Conservation (phyloP, 805 yeast species). For the Nakazawaea pomicola region DNA sequence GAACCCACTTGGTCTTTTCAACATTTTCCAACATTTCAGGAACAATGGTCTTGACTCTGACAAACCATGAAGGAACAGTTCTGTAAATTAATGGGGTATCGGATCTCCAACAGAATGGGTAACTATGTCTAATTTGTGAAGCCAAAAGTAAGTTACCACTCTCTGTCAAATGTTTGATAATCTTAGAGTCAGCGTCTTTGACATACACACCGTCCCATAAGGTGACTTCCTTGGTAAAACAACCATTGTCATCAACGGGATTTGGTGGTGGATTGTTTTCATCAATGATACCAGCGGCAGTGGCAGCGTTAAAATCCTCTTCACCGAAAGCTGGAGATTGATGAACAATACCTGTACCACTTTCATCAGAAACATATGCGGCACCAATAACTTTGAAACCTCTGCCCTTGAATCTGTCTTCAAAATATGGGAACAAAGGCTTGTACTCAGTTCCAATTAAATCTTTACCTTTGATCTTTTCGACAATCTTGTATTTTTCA, state of each 20-base stretch:
- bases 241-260: slow-evolving; percentile 93
- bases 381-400: slow-evolving; percentile 83
- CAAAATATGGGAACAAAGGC: slow-evolving; percentile 81
- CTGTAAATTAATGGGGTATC: slow-evolving; percentile 96
- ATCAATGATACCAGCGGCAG: slow-evolving; percentile 66
- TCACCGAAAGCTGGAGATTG: slow-evolving; percentile 99
- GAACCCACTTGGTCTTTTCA: slow-evolving; percentile 92
- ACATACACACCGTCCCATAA: slow-evolving; percentile 82
- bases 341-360: slow-evolving; percentile 99
- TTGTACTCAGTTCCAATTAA: slow-evolving; percentile 74
- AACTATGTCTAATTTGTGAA: slow-evolving; percentile 88
- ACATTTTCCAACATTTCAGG: slow-evolving; percentile 88
- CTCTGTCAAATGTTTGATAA: slow-evolving; percentile 79
- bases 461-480: slow-evolving; percentile 72
- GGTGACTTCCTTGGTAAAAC: slow-evolving; percentile 68
- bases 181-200: slow-evolving; percentile 91
- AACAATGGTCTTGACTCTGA: slow-evolving; percentile 78
- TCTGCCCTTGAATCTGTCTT: slow-evolving; percentile 64
- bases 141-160: slow-evolving; percentile 69
- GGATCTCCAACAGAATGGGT: slow-evolving; percentile 99
- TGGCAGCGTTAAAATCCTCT: slow-evolving; percentile 86
- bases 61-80: slow-evolving; percentile 98
- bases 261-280: slow-evolving; percentile 76
- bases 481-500: slow-evolving; percentile 82
- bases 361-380: slow-evolving; percentile 83